Conservation (phyloP, 2,329 filamentous ascomycete genomes). For the Chaetomiaceae sp. region DNA sequence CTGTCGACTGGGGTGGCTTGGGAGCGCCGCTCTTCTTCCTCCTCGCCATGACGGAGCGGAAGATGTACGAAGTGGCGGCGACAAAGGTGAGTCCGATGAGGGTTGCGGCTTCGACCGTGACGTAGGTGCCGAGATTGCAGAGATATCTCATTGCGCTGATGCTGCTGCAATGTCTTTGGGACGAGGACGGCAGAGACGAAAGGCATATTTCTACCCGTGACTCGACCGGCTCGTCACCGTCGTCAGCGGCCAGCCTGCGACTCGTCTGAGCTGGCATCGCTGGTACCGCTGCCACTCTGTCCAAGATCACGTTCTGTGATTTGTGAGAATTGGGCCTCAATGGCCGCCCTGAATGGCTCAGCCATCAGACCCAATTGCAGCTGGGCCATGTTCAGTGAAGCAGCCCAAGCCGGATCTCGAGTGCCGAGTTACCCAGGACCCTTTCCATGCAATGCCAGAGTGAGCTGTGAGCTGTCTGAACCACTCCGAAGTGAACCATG, state of each 20-base stretch:
- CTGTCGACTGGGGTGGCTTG: conserved; percentile 16
- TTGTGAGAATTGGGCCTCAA: conserved; percentile 19
- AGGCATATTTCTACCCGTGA: conserved; percentile 16
- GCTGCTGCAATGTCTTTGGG: conserved; percentile 11
- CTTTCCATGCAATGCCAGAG: not conserved
- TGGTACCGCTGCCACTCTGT: not conserved
- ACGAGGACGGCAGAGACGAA: not conserved
- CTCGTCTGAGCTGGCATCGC: conserved; percentile 12
- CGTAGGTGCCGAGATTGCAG: conserved; percentile 18
- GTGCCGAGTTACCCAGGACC: not conserved
- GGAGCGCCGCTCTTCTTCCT: conserved; percentile 24
- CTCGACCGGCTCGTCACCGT: not conserved
- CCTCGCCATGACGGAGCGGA: conserved; percentile 22
- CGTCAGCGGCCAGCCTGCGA: not conserved
- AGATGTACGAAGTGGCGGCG: conserved; percentile 19
- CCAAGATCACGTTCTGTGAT: conserved; percentile 5
- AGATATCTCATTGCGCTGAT: conserved; percentile 16
- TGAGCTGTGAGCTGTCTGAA: conserved; percentile 19
- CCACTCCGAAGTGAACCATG: not conserved
- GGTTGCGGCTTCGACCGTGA: conserved; percentile 26
- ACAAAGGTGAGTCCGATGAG: conserved; percentile 24
- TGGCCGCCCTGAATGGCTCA: conserved; percentile 11
- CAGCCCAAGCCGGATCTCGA: not conserved
- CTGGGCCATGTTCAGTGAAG: not conserved
- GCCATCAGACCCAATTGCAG: conserved; percentile 7